A percentile compares a stretch with the other conserved stretches of the same genome.
phyloP scores from a whole-genome alignment of 2,329 filamentous ascomycete genomes.

The Monosporascus sp. region DNA sequence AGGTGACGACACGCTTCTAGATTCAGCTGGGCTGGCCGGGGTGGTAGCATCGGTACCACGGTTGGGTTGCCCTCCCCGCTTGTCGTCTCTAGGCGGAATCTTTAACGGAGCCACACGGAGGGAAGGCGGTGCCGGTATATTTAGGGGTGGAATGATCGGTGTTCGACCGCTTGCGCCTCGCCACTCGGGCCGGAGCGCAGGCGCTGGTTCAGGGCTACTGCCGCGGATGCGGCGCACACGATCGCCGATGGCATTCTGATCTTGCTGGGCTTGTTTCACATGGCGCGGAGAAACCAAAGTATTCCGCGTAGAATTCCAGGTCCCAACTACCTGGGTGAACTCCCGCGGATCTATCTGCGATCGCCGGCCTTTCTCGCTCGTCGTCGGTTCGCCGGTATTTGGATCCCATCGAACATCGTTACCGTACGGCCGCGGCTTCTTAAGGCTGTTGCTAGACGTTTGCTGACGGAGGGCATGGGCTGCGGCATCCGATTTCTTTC shows the following conservation, averaged over 20 bases:
- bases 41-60: conserved; percentile 21
- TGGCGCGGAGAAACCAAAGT: conserved; percentile 22
- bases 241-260: conserved; percentile 37
- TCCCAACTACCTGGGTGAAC: conserved; percentile 34
- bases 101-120: conserved; percentile 50
- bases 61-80: conserved; percentile 25
- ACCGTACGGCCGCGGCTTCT: conserved; percentile 25
- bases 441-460: conserved; percentile 32
- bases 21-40: conserved; percentile 26
- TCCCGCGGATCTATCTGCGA: conserved; percentile 53
- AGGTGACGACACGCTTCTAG: conserved; percentile 30
- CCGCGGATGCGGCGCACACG: conserved; percentile 39
- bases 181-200: conserved; percentile 54
- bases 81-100: conserved; percentile 48
- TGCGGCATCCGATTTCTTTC: conserved; percentile 38
- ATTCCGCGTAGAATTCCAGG: conserved; percentile 19
- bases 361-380: conserved; percentile 48
- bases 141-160: conserved; percentile 58
- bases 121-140: conserved; percentile 40
- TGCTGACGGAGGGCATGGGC: conserved; percentile 33
- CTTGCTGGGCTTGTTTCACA: conserved; percentile 20
- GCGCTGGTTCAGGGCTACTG: conserved; percentile 9
- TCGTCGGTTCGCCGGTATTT: conserved; percentile 61
- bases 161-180: conserved; percentile 67
- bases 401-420: conserved; percentile 57